Evolutionary conservation across 306 rosid species (phyloP), one percentile per base, ranked within the genome.

Genomic region (Pueraria montana): DNA sequence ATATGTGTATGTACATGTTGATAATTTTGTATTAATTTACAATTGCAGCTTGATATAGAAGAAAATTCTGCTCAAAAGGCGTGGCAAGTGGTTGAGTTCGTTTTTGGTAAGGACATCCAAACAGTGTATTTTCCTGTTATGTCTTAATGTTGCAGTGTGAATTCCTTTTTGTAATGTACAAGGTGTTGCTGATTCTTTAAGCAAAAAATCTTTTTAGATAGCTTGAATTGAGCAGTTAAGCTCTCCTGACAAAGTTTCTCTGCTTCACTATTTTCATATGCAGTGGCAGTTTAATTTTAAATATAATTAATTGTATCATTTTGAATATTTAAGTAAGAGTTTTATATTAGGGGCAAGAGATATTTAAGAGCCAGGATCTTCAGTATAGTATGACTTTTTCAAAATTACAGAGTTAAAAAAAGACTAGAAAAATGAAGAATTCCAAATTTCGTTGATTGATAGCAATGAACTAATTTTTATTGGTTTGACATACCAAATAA

Each of bases 41-140:
- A 48, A 66, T 89, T 84, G 87, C 95, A 96, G 99, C 99, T 96
- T 77, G 99, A 96, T 84, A 87, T 96, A 81, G 86, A 83, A 87
- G 79, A 94, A 55, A 96, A 65, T 87, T 86, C 92, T 52, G 94
- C 59, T 84, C 99, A 96, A 84, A 90, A 88, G 86, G 83, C 77
- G 53, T 96, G 99, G 99, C 99, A 96, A 87, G 85, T 11, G 76
- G 88, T 90, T 78, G 99, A 96, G 87, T 89, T 94, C 83, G 55
- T 90, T 81, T 92, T 96, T 53, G 99, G 98, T 96, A 94, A 91
- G 92, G 77, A 42, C 87, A 64, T 83, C 48, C 71, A 1, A 50
- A 69, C 38, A 36, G n/a, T 62, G 62, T 67, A 50, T 52, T 40
- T 61, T 65, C 12, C 72, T 84, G 32, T 48, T 56, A 30, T 79